These are phyloP conservation scores for Pleurotus pulmonarius DNA, from an alignment of 768 basidiomycete genomes.

Conservation along the genomic window DNA sequence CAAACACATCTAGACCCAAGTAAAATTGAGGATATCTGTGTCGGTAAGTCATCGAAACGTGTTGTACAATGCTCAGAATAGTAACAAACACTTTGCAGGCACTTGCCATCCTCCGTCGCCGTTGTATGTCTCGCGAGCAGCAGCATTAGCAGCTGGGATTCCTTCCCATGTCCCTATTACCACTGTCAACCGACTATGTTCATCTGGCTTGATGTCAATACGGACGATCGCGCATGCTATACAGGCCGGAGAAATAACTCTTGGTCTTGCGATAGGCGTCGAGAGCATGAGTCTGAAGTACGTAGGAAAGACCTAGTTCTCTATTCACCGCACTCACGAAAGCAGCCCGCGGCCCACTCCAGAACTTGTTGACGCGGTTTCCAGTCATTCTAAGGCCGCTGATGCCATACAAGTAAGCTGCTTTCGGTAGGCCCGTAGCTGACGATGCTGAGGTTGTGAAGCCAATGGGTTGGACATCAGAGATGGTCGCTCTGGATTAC, in stretches of 20 bases:
- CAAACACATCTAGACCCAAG: conserved; percentile 64
- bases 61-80: background rate
- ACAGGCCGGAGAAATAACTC: conserved; percentile 72
- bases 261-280: conserved; percentile 82
- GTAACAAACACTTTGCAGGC: conserved; percentile 33
- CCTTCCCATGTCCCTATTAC: conserved; percentile 85
- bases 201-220: conserved; percentile 93
- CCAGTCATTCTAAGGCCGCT: conserved; percentile 56
- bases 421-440: too few relatives aligned
- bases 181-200: conserved; percentile 90
- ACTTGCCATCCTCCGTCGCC: conserved; percentile 84
- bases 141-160: conserved; percentile 85
- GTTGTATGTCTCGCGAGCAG: conserved; percentile 79
- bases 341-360: conserved; percentile 73
- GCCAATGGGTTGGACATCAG: conserved; percentile 96
- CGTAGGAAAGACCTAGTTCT: conserved; percentile 14
- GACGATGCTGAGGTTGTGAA: conserved; percentile 20
- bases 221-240: conserved; percentile 87
- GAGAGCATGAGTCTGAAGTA: conserved; percentile 85
- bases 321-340: conserved; percentile 2
- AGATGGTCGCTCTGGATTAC: conserved; percentile 82
- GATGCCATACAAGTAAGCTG: conserved; percentile 68
- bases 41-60: conserved; percentile 42
- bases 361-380: conserved; percentile 54
- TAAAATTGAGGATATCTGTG: conserved; percentile 79